These are phyloP conservation scores for Hanseniaspora lindneri DNA, from an alignment of 805 yeast species.

Conservation along the genomic window DNA sequence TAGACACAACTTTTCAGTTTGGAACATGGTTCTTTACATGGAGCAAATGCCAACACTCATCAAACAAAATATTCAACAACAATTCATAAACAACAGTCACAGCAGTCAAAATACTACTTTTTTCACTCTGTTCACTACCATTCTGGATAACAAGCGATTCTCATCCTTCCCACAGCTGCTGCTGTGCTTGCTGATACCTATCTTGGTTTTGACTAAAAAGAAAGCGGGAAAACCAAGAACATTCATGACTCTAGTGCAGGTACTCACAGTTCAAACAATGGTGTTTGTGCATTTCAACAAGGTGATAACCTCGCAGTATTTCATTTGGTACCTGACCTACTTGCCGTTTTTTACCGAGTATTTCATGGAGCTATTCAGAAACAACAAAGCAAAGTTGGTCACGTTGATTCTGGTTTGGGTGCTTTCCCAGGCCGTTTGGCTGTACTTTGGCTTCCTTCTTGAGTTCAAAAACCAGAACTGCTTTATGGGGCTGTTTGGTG, in stretches of 20 bases:
- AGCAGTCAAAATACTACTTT: slow-evolving; percentile 6
- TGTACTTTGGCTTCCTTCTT: slow-evolving; percentile 58
- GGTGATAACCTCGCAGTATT: slow-evolving; percentile 88
- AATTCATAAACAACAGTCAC: too few relatives aligned
- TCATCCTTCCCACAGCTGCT: slow-evolving; percentile 79
- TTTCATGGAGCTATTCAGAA: slow-evolving; percentile 13
- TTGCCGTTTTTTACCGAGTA: slow-evolving; percentile 58
- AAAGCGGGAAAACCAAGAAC: slow-evolving; percentile 15
- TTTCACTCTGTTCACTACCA: slow-evolving; percentile 29
- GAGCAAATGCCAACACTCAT: slow-evolving; percentile 34
- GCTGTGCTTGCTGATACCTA: slow-evolving; percentile 48
- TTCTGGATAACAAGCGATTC: slow-evolving; percentile 27
- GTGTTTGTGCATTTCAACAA: slow-evolving; percentile 69
- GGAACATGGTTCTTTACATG: slow-evolving; percentile 61
- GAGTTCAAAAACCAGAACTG: slow-evolving; percentile 68
- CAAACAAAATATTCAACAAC: background rate
- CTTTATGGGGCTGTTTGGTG: slow-evolving; percentile 48
- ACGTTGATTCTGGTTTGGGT: slow-evolving; percentile 43
- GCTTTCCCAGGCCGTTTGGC: slow-evolving; percentile 62
- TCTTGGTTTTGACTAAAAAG: slow-evolving; percentile 24
- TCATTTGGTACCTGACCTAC: slow-evolving; percentile 83
- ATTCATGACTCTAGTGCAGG: slow-evolving; percentile 34
- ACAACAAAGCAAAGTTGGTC: slow-evolving; percentile 35
- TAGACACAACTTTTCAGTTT: slow-evolving; percentile 86
- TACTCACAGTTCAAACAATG: slow-evolving; percentile 65